Evolutionary conservation across 768 basidiomycete genomes (phyloP).

Genomic region (Lactarius deliciosus): DNA sequence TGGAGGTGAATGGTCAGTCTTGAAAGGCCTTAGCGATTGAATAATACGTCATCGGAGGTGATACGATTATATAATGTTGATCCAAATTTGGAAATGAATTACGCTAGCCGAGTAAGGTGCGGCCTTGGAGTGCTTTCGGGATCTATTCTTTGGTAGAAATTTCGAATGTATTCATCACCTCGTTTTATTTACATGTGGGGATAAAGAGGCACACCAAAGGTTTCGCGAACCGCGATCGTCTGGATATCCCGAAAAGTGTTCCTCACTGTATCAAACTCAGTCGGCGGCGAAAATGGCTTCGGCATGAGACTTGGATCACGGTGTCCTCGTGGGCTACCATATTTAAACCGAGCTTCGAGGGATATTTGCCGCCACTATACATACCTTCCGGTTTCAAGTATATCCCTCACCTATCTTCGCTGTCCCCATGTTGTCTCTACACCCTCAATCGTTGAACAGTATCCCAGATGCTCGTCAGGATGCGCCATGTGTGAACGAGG

Average conservation of each 20-base stretch:
- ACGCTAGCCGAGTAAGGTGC: background rate
- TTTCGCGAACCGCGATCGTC: background rate
- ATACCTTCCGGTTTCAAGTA: background rate
- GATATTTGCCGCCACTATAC: constrained; percentile 17
- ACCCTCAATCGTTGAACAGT: constrained; percentile 7
- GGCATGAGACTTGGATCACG: constrained; percentile 3
- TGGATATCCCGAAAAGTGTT: background rate
- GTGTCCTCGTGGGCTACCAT: background rate
- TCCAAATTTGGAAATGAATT: background rate
- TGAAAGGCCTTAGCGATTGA: background rate
- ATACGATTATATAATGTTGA: background rate
- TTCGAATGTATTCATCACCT: background rate
- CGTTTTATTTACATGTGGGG: background rate
- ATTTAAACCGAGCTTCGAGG: constrained; percentile 17
- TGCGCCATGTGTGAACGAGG: constrained; percentile 19
- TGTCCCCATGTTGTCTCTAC: constrained; percentile 19
- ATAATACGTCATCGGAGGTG: constrained; percentile 1
- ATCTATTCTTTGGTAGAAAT: background rate
- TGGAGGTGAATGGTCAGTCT: background rate
- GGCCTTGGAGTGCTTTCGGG: background rate
- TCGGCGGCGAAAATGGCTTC: background rate
- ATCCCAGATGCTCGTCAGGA: background rate
- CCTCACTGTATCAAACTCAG: background rate
- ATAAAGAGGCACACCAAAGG: background rate
- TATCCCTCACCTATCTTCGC: background rate